phyloP scores from a whole-genome alignment of 257 asterid genomes.

The Solanum pinnatisectum region DNA sequence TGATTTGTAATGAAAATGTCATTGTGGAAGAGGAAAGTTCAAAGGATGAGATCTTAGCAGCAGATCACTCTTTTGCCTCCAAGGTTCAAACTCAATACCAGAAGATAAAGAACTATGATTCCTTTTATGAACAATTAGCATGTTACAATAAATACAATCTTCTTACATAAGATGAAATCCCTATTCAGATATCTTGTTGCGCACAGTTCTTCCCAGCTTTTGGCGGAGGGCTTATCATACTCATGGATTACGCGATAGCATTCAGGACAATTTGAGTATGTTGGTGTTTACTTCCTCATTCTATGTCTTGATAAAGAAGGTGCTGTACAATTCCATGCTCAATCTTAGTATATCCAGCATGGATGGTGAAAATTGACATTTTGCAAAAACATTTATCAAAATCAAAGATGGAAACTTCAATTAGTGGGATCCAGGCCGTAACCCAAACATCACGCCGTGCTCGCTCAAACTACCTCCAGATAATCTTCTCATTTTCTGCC shows the following conservation, averaged over 20 bases:
- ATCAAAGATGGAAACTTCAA: not conserved
- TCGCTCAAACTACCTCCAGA: slow-evolving; percentile 71
- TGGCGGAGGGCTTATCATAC: not conserved
- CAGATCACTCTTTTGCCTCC: not conserved
- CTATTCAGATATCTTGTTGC: not conserved
- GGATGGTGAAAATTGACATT: not conserved
- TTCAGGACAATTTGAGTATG: not conserved
- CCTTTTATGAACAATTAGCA: not conserved
- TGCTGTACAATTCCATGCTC: not conserved
- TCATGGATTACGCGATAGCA: not conserved
- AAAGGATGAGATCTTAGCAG: not conserved
- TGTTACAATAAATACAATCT: not conserved
- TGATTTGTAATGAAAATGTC: not conserved
- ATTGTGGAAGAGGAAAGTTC: not conserved
- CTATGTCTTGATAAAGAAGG: not conserved
- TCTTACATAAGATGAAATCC: not conserved
- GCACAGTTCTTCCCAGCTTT: not conserved
- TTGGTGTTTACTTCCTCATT: not conserved
- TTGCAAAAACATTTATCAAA: not conserved
- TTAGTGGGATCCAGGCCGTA: slow-evolving; percentile 59
- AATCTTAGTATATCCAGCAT: not conserved
- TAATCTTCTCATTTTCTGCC: slow-evolving; percentile 57
- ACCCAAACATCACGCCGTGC: slow-evolving; percentile 34
- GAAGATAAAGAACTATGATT: not conserved
- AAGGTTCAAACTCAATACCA: not conserved